Conservation (phyloP, 2,329 filamentous ascomycete species). For the Calonectria crousiana region DNA sequence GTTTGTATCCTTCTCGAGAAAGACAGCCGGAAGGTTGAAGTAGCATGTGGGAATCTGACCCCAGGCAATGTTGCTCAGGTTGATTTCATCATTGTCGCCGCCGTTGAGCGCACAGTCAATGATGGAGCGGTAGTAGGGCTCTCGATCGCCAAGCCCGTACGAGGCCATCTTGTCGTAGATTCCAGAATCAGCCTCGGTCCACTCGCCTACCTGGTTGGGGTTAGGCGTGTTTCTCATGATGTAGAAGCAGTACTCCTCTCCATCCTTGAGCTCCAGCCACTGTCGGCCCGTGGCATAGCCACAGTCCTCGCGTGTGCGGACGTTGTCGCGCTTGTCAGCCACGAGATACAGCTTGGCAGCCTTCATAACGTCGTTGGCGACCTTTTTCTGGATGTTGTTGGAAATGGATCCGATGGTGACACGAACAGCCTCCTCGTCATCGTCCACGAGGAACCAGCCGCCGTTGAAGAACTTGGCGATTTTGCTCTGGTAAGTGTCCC, state of each 20-base stretch:
- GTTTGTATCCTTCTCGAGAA: background rate
- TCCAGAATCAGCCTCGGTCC: constrained; percentile 12
- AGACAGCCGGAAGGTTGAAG: background rate
- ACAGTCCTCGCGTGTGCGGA: background rate
- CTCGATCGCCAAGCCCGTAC: constrained; percentile 28
- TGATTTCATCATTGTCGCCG: background rate
- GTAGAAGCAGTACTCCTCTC: constrained; percentile 35
- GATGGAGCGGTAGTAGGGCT: constrained; percentile 18
- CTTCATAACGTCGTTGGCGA: constrained; percentile 37
- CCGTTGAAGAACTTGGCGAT: constrained; percentile 3
- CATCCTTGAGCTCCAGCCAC: constrained; percentile 27
- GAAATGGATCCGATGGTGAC: constrained; percentile 13
- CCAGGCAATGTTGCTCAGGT: background rate
- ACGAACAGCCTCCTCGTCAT: constrained; percentile 10
- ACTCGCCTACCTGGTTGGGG: constrained; percentile 3
- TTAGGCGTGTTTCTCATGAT: constrained; percentile 21
- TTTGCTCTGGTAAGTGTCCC: background rate
- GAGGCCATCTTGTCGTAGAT: constrained; percentile 32
- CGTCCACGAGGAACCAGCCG: constrained; percentile 11
- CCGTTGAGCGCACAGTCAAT: background rate
- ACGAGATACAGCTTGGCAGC: constrained; percentile 27
- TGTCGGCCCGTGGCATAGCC: constrained; percentile 26
- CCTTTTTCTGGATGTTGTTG: constrained; percentile 28
- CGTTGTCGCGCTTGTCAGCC: constrained; percentile 24
- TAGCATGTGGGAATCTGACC: background rate